These are phyloP conservation scores for Cardiospermum halicacabum DNA, from an alignment of 345 rosid species.

Conservation along the genomic window DNA sequence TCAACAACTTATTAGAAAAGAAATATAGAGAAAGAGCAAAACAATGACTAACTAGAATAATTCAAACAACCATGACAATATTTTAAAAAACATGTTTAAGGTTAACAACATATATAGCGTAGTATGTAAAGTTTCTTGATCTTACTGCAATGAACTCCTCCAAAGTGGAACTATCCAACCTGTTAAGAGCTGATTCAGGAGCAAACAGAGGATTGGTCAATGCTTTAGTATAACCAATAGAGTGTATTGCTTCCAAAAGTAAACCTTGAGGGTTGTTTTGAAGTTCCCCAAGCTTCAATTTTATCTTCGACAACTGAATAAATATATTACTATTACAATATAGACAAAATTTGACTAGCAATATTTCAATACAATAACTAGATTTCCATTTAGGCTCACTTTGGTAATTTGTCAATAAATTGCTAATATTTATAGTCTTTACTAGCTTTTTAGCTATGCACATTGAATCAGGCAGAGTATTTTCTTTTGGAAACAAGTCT, in stretches of 20 bases:
- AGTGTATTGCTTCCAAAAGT: slow-evolving; percentile 71
- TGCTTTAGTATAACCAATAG: slow-evolving; percentile 56
- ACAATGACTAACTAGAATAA: no score
- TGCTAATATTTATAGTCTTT: no score
- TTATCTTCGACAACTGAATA: slow-evolving; percentile 52
- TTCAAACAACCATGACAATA: slow-evolving; percentile 13
- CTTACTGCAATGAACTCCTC: slow-evolving; percentile 65
- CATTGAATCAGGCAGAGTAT: no score
- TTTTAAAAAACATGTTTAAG: no score
- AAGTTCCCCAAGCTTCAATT: slow-evolving; percentile 48
- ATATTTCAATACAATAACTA: not conserved
- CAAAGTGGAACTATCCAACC: slow-evolving; percentile 45
- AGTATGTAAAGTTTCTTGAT: slow-evolving; percentile 1
- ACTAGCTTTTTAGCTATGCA: no score
- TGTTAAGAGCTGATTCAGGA: slow-evolving; percentile 45
- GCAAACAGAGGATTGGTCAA: slow-evolving; percentile 69
- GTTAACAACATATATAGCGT: not conserved
- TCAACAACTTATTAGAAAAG: no score
- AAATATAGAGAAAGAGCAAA: no score
- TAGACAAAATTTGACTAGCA: not conserved
- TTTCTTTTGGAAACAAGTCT: no score
- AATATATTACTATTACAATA: not conserved
- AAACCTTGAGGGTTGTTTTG: slow-evolving; percentile 62
- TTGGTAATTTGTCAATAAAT: not conserved
- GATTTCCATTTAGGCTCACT: not conserved